phyloP scores from a whole-genome alignment of 306 rosid species.

The Gastrolobium bilobum region DNA sequence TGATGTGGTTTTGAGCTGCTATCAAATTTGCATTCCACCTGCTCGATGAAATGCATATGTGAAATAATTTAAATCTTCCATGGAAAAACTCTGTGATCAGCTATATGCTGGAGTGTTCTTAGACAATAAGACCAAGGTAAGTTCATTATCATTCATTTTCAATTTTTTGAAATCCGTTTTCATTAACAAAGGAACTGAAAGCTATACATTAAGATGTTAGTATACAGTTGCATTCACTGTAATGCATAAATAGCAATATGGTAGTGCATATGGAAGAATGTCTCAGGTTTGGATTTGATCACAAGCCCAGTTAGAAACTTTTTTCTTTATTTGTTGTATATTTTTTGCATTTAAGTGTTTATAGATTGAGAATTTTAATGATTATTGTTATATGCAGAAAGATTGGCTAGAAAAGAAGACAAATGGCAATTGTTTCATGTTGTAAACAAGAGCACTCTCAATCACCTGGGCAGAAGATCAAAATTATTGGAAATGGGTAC shows the following conservation, averaged over 20 bases:
- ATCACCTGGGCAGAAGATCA: slow-evolving; percentile 66
- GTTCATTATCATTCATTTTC: neutral
- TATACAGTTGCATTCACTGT: neutral
- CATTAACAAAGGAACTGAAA: neutral
- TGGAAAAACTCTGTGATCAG: slow-evolving; percentile 39
- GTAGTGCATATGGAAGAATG: too few relatives aligned
- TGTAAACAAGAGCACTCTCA: slow-evolving; percentile 73
- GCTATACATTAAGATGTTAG: neutral
- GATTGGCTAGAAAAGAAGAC: slow-evolving; percentile 53
- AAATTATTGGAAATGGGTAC: slow-evolving; percentile 69
- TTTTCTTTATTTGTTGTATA: too few relatives aligned
- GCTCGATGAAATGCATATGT: too few relatives aligned
- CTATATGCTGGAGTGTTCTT: slow-evolving; percentile 53
- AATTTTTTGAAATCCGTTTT: neutral
- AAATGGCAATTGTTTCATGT: slow-evolving; percentile 67
- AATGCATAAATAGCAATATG: neutral
- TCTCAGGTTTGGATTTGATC: too few relatives aligned
- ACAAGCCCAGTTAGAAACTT: too few relatives aligned
- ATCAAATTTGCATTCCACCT: too few relatives aligned
- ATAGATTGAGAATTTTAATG: neutral
- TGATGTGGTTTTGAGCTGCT: too few relatives aligned
- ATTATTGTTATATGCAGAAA: slow-evolving; percentile 45
- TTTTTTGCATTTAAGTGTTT: neutral
- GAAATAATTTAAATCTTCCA: slow-evolving; percentile 28
- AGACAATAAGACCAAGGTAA: slow-evolving; percentile 51